Conservation (phyloP, 495 filamentous ascomycete genomes). For the Penicillium malachiteum region DNA sequence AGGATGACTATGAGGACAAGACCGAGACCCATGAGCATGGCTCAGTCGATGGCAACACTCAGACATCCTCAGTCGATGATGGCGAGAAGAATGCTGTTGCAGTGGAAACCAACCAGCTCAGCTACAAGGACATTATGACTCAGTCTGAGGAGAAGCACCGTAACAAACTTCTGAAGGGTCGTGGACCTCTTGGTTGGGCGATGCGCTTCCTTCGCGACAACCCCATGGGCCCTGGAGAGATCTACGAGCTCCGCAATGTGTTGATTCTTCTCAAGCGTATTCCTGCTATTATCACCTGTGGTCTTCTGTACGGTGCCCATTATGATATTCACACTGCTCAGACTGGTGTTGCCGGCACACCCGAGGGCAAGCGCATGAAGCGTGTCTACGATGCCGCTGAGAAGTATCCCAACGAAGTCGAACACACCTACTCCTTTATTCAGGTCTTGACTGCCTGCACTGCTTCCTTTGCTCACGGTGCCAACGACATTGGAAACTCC, state of each 20-base stretch:
- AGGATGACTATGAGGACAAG: slow-evolving; percentile 38
- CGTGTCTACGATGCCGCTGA: slow-evolving; percentile 55
- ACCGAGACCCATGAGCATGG: slow-evolving; percentile 23
- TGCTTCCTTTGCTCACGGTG: slow-evolving; percentile 75
- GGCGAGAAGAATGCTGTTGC: slow-evolving; percentile 47
- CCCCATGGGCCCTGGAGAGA: slow-evolving; percentile 62
- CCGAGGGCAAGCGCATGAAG: slow-evolving; percentile 64
- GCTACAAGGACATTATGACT: slow-evolving; percentile 56
- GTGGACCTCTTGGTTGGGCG: slow-evolving; percentile 67
- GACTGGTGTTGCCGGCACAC: slow-evolving; percentile 60
- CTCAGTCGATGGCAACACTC: slow-evolving; percentile 14
- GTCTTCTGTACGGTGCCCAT: slow-evolving; percentile 62
- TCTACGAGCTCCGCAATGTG: slow-evolving; percentile 69
- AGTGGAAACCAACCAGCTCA: slow-evolving; percentile 42
- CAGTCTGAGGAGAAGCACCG: slow-evolving; percentile 49
- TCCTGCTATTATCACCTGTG: slow-evolving; percentile 56
- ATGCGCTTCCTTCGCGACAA: slow-evolving; percentile 69
- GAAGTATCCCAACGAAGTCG: slow-evolving; percentile 73
- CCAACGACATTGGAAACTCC: slow-evolving; percentile 78
- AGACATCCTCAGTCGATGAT: slow-evolving; percentile 18
- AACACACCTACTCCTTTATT: slow-evolving; percentile 73
- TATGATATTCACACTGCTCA: slow-evolving; percentile 74
- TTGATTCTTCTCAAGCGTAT: slow-evolving; percentile 55
- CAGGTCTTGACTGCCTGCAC: slow-evolving; percentile 74
- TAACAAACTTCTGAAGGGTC: slow-evolving; percentile 52